Evolutionary conservation across 2,329 filamentous ascomycete species (phyloP).

Genomic region (Calonectria naviculata): DNA sequence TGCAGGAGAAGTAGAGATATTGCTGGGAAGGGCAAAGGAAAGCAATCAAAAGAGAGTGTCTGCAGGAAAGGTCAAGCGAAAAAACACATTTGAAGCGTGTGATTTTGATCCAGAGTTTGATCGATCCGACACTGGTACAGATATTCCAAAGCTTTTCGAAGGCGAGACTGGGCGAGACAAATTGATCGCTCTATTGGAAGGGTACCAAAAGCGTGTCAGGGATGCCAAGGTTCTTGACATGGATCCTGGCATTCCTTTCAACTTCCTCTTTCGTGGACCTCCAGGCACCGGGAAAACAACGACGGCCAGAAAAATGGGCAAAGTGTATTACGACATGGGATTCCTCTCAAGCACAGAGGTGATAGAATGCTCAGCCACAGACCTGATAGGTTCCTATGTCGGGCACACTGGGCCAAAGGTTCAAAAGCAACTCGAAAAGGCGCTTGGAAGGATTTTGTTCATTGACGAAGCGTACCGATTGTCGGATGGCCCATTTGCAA

Average conservation of each 20-base stretch:
- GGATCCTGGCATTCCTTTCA: slow-evolving; percentile 67
- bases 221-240: slow-evolving; percentile 38
- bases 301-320: slow-evolving; percentile 78
- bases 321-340: slow-evolving; percentile 81
- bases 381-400: slow-evolving; percentile 75
- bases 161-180: slow-evolving; percentile 68
- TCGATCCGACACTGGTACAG: slow-evolving; percentile 55
- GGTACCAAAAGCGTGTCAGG: slow-evolving; percentile 61
- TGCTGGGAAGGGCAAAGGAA: slow-evolving; percentile 32
- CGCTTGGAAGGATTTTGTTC: slow-evolving; percentile 74
- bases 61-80: slow-evolving; percentile 38
- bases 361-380: slow-evolving; percentile 73
- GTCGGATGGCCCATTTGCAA: slow-evolving; percentile 64
- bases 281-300: slow-evolving; percentile 81
- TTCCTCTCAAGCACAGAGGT: slow-evolving; percentile 71
- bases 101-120: slow-evolving; percentile 77
- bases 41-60: slow-evolving; percentile 37
- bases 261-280: slow-evolving; percentile 74
- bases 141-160: slow-evolving; percentile 66
- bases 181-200: slow-evolving; percentile 63
- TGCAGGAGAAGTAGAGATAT: slow-evolving; percentile 75
- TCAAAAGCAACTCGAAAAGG: slow-evolving; percentile 65
- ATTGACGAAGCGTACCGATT: slow-evolving; percentile 80
- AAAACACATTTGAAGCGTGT: slow-evolving; percentile 78
- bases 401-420: slow-evolving; percentile 79